Conservation (phyloP, 2,329 filamentous ascomycete genomes). For the Botrytis porri region DNA sequence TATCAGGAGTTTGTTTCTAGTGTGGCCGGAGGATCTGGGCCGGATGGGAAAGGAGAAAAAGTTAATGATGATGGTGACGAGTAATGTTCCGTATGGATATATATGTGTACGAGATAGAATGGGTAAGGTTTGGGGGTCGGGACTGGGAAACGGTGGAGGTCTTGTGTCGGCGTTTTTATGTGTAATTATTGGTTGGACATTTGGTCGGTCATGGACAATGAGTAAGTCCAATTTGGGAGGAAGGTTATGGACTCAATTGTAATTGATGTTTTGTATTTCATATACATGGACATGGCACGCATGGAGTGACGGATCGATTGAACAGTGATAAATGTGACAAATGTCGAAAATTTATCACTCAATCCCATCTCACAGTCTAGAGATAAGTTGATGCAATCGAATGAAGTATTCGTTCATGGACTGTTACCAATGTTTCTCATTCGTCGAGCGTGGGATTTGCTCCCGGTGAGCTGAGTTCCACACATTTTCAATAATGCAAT, state of each 20-base stretch:
- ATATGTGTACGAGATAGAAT: constrained; percentile 13
- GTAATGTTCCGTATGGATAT: constrained; percentile 17
- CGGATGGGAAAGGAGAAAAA: constrained; percentile 30
- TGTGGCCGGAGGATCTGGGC: constrained; percentile 34
- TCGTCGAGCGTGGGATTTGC: not conserved
- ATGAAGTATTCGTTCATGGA: not conserved
- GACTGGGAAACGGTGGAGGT: constrained; percentile 1
- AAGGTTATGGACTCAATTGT: constrained; percentile 7
- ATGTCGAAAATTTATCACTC: not conserved
- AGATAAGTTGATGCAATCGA: not conserved
- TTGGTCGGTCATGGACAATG: constrained; percentile 5
- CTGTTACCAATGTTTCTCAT: not conserved
- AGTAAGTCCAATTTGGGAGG: constrained; percentile 11
- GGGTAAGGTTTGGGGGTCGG: constrained; percentile 3
- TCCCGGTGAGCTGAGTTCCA: not conserved
- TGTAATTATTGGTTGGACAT: constrained; percentile 16
- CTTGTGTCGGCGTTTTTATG: constrained; percentile 11
- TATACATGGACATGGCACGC: not conserved
- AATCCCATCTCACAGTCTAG: not conserved
- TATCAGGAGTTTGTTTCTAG: constrained; percentile 82
- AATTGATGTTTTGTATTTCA: not conserved
- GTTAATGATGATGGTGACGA: constrained; percentile 20
- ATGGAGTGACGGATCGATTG: not conserved
- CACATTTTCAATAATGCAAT: not conserved
- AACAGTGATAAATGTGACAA: not conserved